Conservation (phyloP, 371 early-diverging fungal species). For the Vittaforma corneae region DNA sequence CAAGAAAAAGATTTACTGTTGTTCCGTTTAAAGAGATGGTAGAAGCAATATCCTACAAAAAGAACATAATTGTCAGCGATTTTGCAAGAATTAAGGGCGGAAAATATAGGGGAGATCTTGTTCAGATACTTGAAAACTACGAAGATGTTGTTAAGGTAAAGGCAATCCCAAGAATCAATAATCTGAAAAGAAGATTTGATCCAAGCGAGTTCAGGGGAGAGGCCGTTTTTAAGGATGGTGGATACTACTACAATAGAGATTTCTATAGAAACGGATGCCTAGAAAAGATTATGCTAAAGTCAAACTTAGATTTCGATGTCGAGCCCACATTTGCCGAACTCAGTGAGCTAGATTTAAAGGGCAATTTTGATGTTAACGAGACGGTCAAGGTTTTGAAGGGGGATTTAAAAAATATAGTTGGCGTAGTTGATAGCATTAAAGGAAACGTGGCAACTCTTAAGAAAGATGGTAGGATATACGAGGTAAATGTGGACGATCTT, state of each 20-base stretch:
- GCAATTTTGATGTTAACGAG: slow-evolving; percentile 69
- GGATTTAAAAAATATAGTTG: slow-evolving; percentile 69
- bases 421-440: slow-evolving; percentile 65
- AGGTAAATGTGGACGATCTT: slow-evolving; percentile 60
- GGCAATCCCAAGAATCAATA: slow-evolving; percentile 73
- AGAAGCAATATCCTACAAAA: slow-evolving; percentile 69
- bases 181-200: slow-evolving; percentile 47
- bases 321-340: slow-evolving; percentile 77
- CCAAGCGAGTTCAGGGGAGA: slow-evolving; percentile 40
- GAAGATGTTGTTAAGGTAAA: slow-evolving; percentile 64
- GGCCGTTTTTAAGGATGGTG: slow-evolving; percentile 60
- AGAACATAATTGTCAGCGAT: slow-evolving; percentile 65
- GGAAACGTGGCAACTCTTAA: slow-evolving; percentile 60
- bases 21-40: slow-evolving; percentile 89
- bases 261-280: slow-evolving; percentile 73
- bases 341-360: slow-evolving; percentile 61
- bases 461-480: slow-evolving; percentile 50
- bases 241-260: slow-evolving; percentile 68
- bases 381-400: slow-evolving; percentile 75
- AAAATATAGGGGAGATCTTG: slow-evolving; percentile 83
- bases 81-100: slow-evolving; percentile 87
- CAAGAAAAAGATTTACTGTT: slow-evolving; percentile 65
- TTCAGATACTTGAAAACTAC: slow-evolving; percentile 62
- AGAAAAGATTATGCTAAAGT: slow-evolving; percentile 71
- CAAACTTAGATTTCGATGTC: slow-evolving; percentile 66